Percentiles rank a stretch among this genome's conserved stretches.
Evolutionary conservation across 345 rosid species (phyloP).

Genomic region (Cardiospermum halicacabum): DNA sequence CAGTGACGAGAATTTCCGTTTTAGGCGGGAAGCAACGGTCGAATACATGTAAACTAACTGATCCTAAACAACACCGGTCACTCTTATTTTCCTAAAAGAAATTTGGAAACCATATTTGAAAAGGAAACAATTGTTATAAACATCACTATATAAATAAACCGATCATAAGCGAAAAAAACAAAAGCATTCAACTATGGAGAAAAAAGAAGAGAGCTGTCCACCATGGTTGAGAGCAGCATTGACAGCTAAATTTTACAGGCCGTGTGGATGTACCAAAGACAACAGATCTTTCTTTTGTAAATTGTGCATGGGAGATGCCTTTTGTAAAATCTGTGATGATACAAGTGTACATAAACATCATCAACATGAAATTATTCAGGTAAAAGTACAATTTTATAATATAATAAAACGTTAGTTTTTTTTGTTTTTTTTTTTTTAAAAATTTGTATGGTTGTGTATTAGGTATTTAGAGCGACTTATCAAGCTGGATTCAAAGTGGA

Average conservation of each 20-base stretch:
- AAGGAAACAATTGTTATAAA: too few species aligned
- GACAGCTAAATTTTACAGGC: conserved; percentile 10
- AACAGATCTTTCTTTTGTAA: conserved; percentile 1
- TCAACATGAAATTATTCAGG: background rate
- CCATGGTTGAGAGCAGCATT: background rate
- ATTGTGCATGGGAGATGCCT: background rate
- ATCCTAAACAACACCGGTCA: too few species aligned
- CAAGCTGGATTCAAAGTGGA: too few species aligned
- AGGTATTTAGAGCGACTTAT: too few species aligned
- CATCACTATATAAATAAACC: too few species aligned
- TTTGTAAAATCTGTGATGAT: background rate
- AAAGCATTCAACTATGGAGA: background rate
- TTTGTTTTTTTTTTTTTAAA: background rate
- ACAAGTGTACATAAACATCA: background rate
- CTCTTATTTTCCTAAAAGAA: too few species aligned
- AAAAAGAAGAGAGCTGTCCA: background rate
- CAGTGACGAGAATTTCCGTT: background rate
- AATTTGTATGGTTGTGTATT: background rate
- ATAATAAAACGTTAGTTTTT: too few species aligned
- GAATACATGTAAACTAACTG: too few species aligned
- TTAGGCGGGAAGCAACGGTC: conserved; percentile 19
- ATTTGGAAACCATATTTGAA: background rate
- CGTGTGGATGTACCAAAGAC: background rate
- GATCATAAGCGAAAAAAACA: background rate
- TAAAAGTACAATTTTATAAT: too few species aligned